phyloP scores from a whole-genome alignment of 2,329 filamentous ascomycete species.

The Emydomyces testavorans region DNA sequence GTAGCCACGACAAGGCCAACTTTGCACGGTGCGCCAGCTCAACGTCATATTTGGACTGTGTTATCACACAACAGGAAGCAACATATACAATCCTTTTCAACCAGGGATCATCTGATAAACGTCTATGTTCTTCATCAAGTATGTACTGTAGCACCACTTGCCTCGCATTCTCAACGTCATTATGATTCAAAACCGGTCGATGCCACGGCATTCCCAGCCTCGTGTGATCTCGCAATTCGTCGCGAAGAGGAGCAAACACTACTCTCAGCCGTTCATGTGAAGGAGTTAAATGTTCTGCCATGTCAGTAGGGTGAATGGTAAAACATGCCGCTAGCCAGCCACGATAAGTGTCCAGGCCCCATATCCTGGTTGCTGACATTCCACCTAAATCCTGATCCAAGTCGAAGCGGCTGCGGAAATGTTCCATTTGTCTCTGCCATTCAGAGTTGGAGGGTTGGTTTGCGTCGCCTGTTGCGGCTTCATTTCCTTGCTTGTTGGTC shows the following conservation, averaged over 20 bases:
- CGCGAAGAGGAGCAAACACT: constrained; percentile 24
- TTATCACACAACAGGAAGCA: constrained; percentile 28
- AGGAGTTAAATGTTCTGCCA: constrained; percentile 45
- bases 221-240: constrained; percentile 14
- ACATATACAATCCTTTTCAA: constrained; percentile 28
- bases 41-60: constrained; percentile 19
- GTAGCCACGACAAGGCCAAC: constrained; percentile 22
- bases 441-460: constrained; percentile 12
- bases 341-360: constrained; percentile 39
- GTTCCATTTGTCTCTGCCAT: constrained; percentile 26
- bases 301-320: constrained; percentile 46
- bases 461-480: neutral
- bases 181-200: constrained; percentile 15
- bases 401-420: constrained; percentile 36
- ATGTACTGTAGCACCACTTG: constrained; percentile 23
- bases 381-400: constrained; percentile 41
- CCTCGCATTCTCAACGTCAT: constrained; percentile 16
- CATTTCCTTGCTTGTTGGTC: neutral
- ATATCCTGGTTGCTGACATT: constrained; percentile 40
- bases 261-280: constrained; percentile 37
- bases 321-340: constrained; percentile 40
- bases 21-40: constrained; percentile 21
- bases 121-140: constrained; percentile 18
- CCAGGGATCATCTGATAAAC: constrained; percentile 17
- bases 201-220: constrained; percentile 15